Percentiles rank a stretch among this genome's conserved stretches.
phyloP scores from a whole-genome alignment of 2,329 filamentous ascomycete species.

The Rhynchosporium secalis region DNA sequence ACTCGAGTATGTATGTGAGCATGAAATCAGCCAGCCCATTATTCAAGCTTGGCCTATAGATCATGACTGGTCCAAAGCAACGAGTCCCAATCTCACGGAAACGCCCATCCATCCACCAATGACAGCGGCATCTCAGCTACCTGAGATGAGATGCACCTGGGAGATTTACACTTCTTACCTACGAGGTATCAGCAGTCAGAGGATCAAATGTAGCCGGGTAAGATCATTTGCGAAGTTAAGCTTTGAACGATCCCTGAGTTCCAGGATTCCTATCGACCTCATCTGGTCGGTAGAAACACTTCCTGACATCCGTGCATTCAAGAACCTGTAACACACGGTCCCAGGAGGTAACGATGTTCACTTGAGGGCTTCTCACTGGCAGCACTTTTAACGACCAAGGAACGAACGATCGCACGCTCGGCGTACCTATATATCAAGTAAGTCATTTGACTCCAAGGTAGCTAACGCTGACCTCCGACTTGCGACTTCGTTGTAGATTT shows the following conservation, averaged over 20 bases:
- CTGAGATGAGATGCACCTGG: conserved; percentile 5
- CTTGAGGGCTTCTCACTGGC: neutral
- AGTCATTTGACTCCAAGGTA: conserved; percentile 11
- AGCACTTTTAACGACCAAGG: neutral
- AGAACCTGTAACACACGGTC: neutral
- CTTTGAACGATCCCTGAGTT: conserved; percentile 13
- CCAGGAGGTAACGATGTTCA: neutral
- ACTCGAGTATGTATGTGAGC: neutral
- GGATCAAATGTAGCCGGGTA: neutral
- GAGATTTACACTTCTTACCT: neutral
- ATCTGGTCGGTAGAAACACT: conserved; percentile 15
- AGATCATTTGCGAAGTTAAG: neutral
- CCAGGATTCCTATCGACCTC: conserved; percentile 11
- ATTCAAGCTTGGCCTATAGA: neutral
- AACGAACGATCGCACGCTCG: neutral
- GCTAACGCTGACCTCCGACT: conserved; percentile 1
- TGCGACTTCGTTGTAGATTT: neutral
- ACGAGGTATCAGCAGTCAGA: conserved; percentile 1
- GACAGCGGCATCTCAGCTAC: conserved; percentile 6
- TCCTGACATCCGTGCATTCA: conserved; percentile 14
- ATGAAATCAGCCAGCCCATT: neutral
- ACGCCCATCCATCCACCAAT: neutral
- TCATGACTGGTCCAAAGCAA: conserved; percentile 10
- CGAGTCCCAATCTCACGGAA: conserved; percentile 3
- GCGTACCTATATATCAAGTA: neutral